Base-by-base conservation (phyloP, 768 basidiomycete species). In the Pleurotus djamor region DNA sequence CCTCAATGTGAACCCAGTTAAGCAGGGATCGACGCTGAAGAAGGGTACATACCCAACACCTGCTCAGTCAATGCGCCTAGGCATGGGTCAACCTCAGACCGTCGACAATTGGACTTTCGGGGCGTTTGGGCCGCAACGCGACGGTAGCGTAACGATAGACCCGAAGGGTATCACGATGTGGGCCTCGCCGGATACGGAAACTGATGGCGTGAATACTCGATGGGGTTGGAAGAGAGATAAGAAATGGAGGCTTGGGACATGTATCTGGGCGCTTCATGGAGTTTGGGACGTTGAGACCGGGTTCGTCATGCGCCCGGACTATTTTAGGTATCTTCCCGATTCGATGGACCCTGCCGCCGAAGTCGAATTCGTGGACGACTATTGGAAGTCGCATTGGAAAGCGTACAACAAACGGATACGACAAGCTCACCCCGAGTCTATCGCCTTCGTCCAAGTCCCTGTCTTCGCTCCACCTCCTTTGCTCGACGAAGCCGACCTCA, bases 31-130 rank as follows among this genome's bases (percentile, higher is more conserved):
- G 9, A 86, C 83, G 14, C 76, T 93, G 37, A 93, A 91, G 68
- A 96, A 94, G 70, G 97, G 96, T 0, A 85, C 93, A 0, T 78
- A 86, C 57, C 96, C 97, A 0, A 92, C 91, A 0, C 92, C 94
- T 0, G 82, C 89, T 5, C 92, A 98, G 71, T 86, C 86, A 2
- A 74, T 99, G 58, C 81, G 86, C 2, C 81, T 99, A 0, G 96
- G 93, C 5, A 94, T 96, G 90, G 97, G 97, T 3, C 74, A 87
- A 61, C 77, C 85, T 4, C 86, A 92, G 71, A 89, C 85, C 0
- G 84, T 98, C 28, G 92, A 96, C 32, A 83, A 88, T 68, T 96
- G 87, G 82, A 77, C 81, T 10, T 96, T 98, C 69, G 85, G 88
- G 21, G 69, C 82, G 0, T 83, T 92, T 62, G 97, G 97, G 0